phyloP scores from a whole-genome alignment of 164 flowering plant genomes.

The Nymphaea thermarum region DNA sequence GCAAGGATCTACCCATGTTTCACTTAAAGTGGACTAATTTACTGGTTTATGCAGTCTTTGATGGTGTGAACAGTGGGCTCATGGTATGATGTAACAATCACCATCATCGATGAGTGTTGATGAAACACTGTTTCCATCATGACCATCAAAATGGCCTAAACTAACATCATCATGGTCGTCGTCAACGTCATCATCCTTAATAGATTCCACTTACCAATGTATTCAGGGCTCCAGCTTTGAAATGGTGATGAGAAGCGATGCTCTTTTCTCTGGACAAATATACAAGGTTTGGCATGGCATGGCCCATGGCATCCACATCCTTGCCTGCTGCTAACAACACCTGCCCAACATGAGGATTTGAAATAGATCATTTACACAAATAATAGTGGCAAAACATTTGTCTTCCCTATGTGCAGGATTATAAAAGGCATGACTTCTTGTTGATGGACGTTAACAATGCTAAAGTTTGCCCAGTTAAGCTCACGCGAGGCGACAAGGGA shows the following conservation, averaged over 20 bases:
- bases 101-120: neutral
- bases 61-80: neutral
- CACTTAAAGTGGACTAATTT: too few species aligned
- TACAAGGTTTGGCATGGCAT: constrained; percentile 55
- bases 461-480: too few species aligned
- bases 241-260: constrained; percentile 36
- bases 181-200: neutral
- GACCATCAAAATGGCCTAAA: neutral
- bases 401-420: too few species aligned
- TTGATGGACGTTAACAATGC: too few species aligned
- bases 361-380: too few species aligned
- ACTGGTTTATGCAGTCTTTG: too few species aligned
- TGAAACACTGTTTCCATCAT: neutral
- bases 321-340: constrained; percentile 33
- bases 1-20: too few species aligned
- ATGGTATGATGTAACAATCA: neutral
- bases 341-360: constrained; percentile 12
- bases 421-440: too few species aligned
- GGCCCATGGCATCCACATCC: constrained; percentile 36
- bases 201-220: constrained; percentile 34
- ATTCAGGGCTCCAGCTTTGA: constrained; percentile 95
- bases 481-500: too few species aligned
- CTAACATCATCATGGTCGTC: neutral
- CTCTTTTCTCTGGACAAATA: constrained; percentile 68
- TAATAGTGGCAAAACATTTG: too few species aligned